Percentiles rank a stretch among this genome's conserved stretches.
Evolutionary conservation across 768 basidiomycete genomes (phyloP).

Genomic region (Hygrocybe punicea): DNA sequence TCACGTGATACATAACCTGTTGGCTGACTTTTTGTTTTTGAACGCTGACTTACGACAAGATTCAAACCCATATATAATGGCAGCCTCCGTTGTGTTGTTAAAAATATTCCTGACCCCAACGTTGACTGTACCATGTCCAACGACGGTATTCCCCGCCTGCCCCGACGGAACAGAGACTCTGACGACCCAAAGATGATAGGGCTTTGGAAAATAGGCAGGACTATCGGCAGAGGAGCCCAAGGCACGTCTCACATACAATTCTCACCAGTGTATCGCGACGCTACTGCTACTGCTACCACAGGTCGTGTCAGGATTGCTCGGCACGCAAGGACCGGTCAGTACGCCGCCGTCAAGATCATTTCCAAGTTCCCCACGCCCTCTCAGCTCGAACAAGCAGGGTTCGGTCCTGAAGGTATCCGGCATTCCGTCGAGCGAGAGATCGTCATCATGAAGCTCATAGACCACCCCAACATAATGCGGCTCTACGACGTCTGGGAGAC

Average conservation of each 20-base stretch:
- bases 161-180: constrained; percentile 21
- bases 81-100: no score
- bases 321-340: constrained; percentile 82
- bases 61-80: no score
- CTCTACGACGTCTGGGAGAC: constrained; percentile 98
- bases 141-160: constrained; percentile 22
- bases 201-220: constrained; percentile 78
- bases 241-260: constrained; percentile 43
- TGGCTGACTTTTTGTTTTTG: no score
- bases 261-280: neutral
- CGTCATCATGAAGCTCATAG: constrained; percentile 95
- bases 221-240: constrained; percentile 78
- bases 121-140: neutral
- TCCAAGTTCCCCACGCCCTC: constrained; percentile 68
- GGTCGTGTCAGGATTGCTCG: constrained; percentile 89
- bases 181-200: constrained; percentile 69
- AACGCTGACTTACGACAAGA: no score
- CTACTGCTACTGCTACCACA: constrained; percentile 26
- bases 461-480: constrained; percentile 91
- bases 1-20: no score
- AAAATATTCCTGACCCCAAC: no score
- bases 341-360: constrained; percentile 93
- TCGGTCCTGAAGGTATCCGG: constrained; percentile 68
- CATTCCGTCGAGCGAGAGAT: constrained; percentile 90
- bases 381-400: constrained; percentile 49